These are phyloP conservation scores for Yamadazyma laniorum DNA, from an alignment of 805 yeast species.

Conservation along the genomic window DNA sequence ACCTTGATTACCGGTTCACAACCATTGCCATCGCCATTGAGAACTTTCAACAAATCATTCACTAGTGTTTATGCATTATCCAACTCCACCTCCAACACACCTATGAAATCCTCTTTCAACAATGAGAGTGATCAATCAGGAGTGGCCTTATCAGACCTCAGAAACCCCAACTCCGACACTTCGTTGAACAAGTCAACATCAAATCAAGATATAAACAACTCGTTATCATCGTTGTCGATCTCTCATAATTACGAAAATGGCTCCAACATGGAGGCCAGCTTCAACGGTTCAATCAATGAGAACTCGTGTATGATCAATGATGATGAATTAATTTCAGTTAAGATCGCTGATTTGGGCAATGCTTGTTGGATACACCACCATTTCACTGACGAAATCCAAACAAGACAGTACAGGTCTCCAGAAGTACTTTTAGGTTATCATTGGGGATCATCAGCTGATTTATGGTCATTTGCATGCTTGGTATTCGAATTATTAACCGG, in stretches of 20 bases:
- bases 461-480: slow-evolving; percentile 95
- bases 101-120: slow-evolving; percentile 22
- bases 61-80: slow-evolving; percentile 37
- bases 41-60: slow-evolving; percentile 50
- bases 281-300: slow-evolving; percentile 13
- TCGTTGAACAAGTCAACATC: slow-evolving; percentile 7
- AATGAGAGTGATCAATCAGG: slow-evolving; percentile 12
- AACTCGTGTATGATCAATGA: slow-evolving; percentile 26
- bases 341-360: slow-evolving; percentile 69
- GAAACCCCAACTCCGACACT: slow-evolving; percentile 9
- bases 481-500: slow-evolving; percentile 91
- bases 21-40: slow-evolving; percentile 85
- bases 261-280: slow-evolving; percentile 11
- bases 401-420: slow-evolving; percentile 66
- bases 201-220: slow-evolving; percentile 29
- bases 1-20: slow-evolving; percentile 87
- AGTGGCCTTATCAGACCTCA: slow-evolving; percentile 17
- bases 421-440: slow-evolving; percentile 66
- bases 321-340: slow-evolving; percentile 60
- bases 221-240: slow-evolving; percentile 44
- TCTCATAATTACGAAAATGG: slow-evolving; percentile 17
- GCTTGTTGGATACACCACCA: slow-evolving; percentile 65
- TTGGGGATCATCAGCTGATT: slow-evolving; percentile 95
- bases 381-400: slow-evolving; percentile 66
- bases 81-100: slow-evolving; percentile 40